phyloP scores from a whole-genome alignment of 208 protist genomes.

The Leishmania gerbilli region DNA sequence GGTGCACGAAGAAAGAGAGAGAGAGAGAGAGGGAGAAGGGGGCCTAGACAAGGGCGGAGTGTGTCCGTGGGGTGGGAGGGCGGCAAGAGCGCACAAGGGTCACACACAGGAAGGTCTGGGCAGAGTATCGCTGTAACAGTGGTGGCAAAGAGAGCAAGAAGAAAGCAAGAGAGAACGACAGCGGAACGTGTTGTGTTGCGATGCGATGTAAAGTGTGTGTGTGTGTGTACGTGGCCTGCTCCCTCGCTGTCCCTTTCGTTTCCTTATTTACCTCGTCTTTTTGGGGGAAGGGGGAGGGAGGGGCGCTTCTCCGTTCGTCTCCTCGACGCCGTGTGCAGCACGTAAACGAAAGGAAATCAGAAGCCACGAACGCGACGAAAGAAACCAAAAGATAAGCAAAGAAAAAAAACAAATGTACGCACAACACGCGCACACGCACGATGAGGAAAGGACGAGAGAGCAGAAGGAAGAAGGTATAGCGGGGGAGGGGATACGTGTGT shows the following conservation, averaged over 20 bases:
- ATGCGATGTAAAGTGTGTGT: not conserved
- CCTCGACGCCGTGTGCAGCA: not conserved
- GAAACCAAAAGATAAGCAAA: not conserved
- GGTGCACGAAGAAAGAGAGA: not conserved
- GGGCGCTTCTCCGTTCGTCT: not conserved
- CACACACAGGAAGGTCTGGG: not conserved
- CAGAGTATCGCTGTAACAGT: not conserved
- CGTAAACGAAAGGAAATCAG: not conserved
- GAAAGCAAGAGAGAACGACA: not conserved
- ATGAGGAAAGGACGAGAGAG: not conserved
- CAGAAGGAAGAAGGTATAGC: slow-evolving; percentile 1
- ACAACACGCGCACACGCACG: too few species aligned
- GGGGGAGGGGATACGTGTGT: not conserved
- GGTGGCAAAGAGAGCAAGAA: not conserved
- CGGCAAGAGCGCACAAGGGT: not conserved
- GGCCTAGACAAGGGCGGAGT: not conserved
- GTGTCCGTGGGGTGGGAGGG: not conserved
- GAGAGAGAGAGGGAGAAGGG: not conserved
- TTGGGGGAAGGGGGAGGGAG: too few species aligned
- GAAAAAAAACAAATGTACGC: not conserved
- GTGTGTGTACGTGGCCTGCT: too few species aligned
- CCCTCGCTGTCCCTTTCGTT: too few species aligned
- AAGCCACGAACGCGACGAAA: not conserved
- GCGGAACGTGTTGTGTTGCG: not conserved
- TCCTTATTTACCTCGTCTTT: not conserved